A percentile compares a stretch with the other conserved stretches of the same genome.
phyloP scores from a whole-genome alignment of 805 yeast species.

The Clavispora asparagi region DNA sequence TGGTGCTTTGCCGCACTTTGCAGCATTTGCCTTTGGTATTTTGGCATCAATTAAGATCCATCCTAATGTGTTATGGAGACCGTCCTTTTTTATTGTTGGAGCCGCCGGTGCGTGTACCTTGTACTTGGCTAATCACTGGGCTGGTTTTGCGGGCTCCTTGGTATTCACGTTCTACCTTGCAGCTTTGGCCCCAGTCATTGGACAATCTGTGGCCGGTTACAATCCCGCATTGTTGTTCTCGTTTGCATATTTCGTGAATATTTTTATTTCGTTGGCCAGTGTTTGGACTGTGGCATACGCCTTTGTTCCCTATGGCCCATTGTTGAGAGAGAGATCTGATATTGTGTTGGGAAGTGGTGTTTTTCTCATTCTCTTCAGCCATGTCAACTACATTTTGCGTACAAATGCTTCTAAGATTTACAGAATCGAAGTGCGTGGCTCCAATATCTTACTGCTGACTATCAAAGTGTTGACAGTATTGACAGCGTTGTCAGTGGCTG shows the following conservation, averaged over 20 bases:
- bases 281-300: slow-evolving; percentile 99
- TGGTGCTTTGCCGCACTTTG: slow-evolving; percentile 65
- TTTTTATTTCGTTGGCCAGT: slow-evolving; percentile 66
- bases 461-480: slow-evolving; percentile 37
- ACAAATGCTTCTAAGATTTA: slow-evolving; percentile 18
- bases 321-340: slow-evolving; percentile 85
- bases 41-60: slow-evolving; percentile 21
- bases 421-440: slow-evolving; percentile 16
- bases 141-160: slow-evolving; percentile 71
- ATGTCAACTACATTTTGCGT: slow-evolving; percentile 33
- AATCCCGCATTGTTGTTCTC: slow-evolving; percentile 52
- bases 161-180: slow-evolving; percentile 55
- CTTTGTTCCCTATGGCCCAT: slow-evolving; percentile 91
- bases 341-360: slow-evolving; percentile 59
- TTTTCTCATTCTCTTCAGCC: slow-evolving; percentile 48
- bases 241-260: slow-evolving; percentile 43
- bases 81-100: slow-evolving; percentile 36
- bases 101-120: slow-evolving; percentile 47
- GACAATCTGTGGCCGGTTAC: slow-evolving; percentile 52
- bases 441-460: slow-evolving; percentile 17
- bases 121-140: slow-evolving; percentile 57
- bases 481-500: slow-evolving; percentile 48
- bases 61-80: slow-evolving; percentile 19
- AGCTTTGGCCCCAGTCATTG: slow-evolving; percentile 54
- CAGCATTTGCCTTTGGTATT: slow-evolving; percentile 53